Evolutionary conservation across 106 monocot genomes (phyloP).

Genomic region (Hemerocallis citrina): DNA sequence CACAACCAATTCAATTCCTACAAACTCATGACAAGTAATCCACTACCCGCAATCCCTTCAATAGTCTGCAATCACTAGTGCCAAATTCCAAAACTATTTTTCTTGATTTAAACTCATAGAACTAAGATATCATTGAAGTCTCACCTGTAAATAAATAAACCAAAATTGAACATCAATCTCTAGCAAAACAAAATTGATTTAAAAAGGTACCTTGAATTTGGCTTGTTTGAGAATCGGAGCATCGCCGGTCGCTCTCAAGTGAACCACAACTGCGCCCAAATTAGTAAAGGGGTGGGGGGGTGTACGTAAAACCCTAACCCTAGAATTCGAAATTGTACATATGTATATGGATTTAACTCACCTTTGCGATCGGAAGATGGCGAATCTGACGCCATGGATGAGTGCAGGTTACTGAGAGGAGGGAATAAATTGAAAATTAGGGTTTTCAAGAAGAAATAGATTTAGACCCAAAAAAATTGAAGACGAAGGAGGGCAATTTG

Average conservation of each 20-base stretch:
- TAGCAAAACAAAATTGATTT: background rate
- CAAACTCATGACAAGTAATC: too few species aligned
- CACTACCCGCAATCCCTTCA: too few species aligned
- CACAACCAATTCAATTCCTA: too few species aligned
- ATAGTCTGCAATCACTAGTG: too few species aligned
- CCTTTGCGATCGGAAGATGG: constrained; percentile 46
- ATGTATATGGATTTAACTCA: constrained; percentile 5
- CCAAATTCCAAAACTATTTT: too few species aligned
- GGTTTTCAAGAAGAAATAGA: too few species aligned
- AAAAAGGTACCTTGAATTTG: constrained; percentile 64
- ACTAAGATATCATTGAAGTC: too few species aligned
- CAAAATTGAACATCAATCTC: background rate
- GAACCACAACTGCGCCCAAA: constrained; percentile 63
- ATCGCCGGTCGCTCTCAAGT: constrained; percentile 85
- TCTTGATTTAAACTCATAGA: too few species aligned
- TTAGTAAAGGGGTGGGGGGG: background rate
- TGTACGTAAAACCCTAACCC: background rate
- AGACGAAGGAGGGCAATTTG: too few species aligned
- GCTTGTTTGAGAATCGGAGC: constrained; percentile 94
- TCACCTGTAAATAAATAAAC: background rate
- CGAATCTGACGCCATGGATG: constrained; percentile 28
- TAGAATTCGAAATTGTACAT: background rate
- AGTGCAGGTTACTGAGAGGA: background rate
- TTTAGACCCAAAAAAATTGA: too few species aligned
- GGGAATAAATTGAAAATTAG: too few species aligned